phyloP scores from a whole-genome alignment of 148 eudicot species.

The Rhododendron kiyosumense region DNA sequence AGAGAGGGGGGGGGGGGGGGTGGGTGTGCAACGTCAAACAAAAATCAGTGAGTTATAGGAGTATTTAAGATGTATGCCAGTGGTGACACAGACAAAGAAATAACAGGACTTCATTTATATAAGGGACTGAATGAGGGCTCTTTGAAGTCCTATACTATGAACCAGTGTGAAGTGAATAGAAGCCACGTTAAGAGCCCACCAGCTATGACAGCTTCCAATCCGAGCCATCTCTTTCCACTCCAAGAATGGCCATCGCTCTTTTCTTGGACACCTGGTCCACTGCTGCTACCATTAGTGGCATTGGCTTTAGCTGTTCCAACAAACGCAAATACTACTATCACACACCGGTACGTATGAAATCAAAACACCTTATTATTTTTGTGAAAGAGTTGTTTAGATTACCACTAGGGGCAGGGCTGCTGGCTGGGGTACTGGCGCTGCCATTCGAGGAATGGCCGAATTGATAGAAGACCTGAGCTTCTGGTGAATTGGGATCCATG shows the following conservation, averaged over 20 bases:
- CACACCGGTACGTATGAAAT: background rate
- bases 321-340: background rate
- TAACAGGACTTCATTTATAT: background rate
- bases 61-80: background rate
- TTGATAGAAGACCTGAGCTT: constrained; percentile 46
- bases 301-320: background rate
- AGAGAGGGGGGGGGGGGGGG: too few species aligned
- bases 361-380: background rate
- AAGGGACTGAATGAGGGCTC: background rate
- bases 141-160: background rate
- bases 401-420: constrained; percentile 25
- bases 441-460: constrained; percentile 18
- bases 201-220: constrained; percentile 15
- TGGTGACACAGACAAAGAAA: background rate
- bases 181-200: constrained; percentile 6
- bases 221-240: constrained; percentile 17
- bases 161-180: background rate
- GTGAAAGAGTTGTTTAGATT: background rate
- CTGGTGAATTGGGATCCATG: constrained; percentile 51
- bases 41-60: too few species aligned
- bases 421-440: constrained; percentile 21
- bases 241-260: background rate
- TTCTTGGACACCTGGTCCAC: background rate
- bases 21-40: background rate
- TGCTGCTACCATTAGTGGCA: background rate